phyloP scores from a whole-genome alignment of 2,329 filamentous ascomycete species.

The Hypoxylon sp. region DNA sequence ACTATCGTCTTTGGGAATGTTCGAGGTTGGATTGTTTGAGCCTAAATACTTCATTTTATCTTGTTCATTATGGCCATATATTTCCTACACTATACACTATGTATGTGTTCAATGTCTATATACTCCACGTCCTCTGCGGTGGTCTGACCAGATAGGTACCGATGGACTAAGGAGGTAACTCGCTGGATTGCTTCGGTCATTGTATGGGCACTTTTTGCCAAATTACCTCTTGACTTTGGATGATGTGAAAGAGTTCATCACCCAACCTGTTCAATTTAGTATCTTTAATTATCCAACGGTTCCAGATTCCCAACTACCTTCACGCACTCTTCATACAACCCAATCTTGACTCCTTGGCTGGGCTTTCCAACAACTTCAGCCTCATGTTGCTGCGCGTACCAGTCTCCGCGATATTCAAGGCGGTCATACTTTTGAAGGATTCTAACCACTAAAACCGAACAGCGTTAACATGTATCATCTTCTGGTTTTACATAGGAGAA shows the following conservation, averaged over 20 bases:
- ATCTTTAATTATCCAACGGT: slow-evolving; percentile 6
- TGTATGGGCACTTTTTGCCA: not conserved
- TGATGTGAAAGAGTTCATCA: not conserved
- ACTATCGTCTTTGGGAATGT: not conserved
- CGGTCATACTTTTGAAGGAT: slow-evolving; percentile 72
- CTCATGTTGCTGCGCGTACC: slow-evolving; percentile 61
- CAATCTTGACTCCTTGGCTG: slow-evolving; percentile 60
- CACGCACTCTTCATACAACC: slow-evolving; percentile 54
- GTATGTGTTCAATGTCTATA: not conserved
- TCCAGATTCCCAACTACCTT: slow-evolving; percentile 11
- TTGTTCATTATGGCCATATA: too few species aligned
- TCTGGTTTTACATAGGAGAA: not conserved
- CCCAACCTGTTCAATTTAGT: not conserved
- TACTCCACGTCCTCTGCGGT: not conserved
- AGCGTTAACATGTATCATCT: slow-evolving; percentile 17
- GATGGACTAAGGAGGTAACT: not conserved
- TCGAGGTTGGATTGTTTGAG: not conserved
- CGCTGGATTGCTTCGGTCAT: not conserved
- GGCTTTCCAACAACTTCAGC: slow-evolving; percentile 62
- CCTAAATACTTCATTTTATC: not conserved
- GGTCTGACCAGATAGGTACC: not conserved
- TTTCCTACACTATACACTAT: not conserved
- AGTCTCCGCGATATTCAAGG: slow-evolving; percentile 65
- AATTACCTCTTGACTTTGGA: not conserved
- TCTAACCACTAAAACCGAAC: slow-evolving; percentile 57